phyloP scores from a whole-genome alignment of 2,329 filamentous ascomycete species.

The Ilyonectria mors-panacis region DNA sequence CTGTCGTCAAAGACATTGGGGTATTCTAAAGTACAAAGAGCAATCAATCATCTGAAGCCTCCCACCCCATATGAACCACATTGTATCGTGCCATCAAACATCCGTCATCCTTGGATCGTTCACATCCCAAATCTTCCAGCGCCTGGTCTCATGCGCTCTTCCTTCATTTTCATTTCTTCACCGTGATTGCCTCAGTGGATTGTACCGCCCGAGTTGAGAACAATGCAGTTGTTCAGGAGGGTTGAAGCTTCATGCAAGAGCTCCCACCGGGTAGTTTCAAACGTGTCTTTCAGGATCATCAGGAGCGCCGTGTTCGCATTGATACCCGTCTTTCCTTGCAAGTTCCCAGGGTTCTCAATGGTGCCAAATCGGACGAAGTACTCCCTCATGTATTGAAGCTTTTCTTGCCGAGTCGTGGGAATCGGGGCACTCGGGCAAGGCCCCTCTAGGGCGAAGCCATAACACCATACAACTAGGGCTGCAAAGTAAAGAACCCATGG shows the following conservation, averaged over 20 bases:
- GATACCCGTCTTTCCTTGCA: conserved; percentile 80
- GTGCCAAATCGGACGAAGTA: conserved; percentile 82
- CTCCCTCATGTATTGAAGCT: conserved; percentile 82
- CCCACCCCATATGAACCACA: conserved; percentile 36
- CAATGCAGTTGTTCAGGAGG: conserved; percentile 84
- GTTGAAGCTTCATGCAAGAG: conserved; percentile 88
- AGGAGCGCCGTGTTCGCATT: conserved; percentile 88
- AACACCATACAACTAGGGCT: conserved; percentile 93
- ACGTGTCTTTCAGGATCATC: conserved; percentile 85
- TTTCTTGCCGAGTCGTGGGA: conserved; percentile 74
- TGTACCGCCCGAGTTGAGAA: conserved; percentile 52
- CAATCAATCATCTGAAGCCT: conserved; percentile 35
- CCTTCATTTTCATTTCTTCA: neutral
- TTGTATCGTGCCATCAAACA: conserved; percentile 28
- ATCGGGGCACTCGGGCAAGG: conserved; percentile 69
- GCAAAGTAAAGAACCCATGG: conserved; percentile 98
- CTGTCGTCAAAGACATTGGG: conserved; percentile 42
- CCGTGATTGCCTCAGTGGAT: conserved; percentile 39
- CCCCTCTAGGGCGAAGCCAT: conserved; percentile 92
- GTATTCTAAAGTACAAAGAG: conserved; percentile 49
- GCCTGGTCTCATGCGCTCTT: conserved; percentile 2
- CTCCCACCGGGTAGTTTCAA: conserved; percentile 90
- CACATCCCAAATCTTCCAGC: conserved; percentile 16
- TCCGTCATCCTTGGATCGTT: conserved; percentile 20
- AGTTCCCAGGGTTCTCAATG: conserved; percentile 81